Percentiles rank a stretch among this genome's conserved stretches.
Conservation (phyloP, 208 protist genomes). For the Acanthamoeba sp. region DNA sequence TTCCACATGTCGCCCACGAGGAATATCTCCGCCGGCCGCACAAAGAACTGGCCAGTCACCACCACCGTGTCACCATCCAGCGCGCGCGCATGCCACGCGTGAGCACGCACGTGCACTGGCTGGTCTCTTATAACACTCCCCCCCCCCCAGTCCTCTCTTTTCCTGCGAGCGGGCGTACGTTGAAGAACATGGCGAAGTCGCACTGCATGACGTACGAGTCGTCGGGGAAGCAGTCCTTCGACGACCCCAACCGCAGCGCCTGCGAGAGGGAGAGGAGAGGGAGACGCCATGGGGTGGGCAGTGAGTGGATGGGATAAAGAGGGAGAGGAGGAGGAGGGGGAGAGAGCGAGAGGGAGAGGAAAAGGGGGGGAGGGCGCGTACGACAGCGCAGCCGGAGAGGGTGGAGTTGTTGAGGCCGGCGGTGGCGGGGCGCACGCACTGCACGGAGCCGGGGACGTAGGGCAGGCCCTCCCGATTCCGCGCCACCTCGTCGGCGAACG, state of each 20-base stretch:
- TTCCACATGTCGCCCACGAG: conserved; percentile 38
- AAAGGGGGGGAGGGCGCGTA: neutral
- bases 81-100: no score
- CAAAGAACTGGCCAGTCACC: conserved; percentile 64
- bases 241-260: neutral
- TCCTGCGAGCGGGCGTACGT: neutral
- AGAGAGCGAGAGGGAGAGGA: no score
- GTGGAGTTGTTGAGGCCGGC: neutral
- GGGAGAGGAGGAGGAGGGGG: no score
- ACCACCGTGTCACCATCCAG: no score
- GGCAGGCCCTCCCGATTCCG: conserved; percentile 17
- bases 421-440: neutral
- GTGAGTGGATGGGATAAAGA: no score
- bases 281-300: neutral
- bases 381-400: neutral
- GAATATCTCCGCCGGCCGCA: neutral
- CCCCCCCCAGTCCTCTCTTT: no score
- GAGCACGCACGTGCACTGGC: no score
- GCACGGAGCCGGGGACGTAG: conserved; percentile 38
- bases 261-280: no score
- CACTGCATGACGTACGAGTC: conserved; percentile 51
- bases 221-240: conserved; percentile 24
- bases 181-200: conserved; percentile 45
- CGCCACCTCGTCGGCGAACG: neutral
- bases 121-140: no score